Evolutionary conservation across 2,329 filamentous ascomycete genomes (phyloP), one percentile per base, ranked within the genome.

Genomic region (Ciborinia camelliae): DNA sequence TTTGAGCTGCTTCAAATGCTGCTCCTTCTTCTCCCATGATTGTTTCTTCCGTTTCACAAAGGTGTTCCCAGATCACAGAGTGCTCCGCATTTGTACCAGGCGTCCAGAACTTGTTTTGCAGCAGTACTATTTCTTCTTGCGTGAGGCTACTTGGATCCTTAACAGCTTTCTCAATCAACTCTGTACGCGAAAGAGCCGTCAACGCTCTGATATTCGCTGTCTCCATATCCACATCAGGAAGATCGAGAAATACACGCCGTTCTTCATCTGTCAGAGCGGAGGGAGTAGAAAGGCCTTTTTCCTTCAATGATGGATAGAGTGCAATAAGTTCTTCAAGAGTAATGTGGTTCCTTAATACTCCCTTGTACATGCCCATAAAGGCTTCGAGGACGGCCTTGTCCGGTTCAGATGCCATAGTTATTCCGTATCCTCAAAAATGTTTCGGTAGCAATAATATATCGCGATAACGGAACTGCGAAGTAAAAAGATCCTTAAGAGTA

Each of bases 161-260:
- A 43, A 55, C 35, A 45, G 63, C 63, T 54, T 65, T 65, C 47
- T 60, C 54, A 39, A 65, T 61, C 23, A 61, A 57, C 41, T 65
- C 54, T 26, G 18, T 53, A 35, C 55, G 55, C 10, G 63, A 60
- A 35, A 65, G 55, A 60, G 23, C 37, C 12, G 55, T 65, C 39
- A 52, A 55, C 28, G 63, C 47, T 15, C 47, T 45, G 26, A 65
- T 61, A 47, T 65, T 61, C 10, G 54, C 20, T n/a, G 35, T 23
- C 41, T 65, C 63, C 28, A 53, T 60, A 32, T 65, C 63, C 18
- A 26, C 54, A 39, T 61, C 48, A 26, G 63, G 55, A 28, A 65
- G 48, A 51, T 65, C 63, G 37, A 65, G 55, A 26, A 61, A 35
- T 9, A 60, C 3, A 41, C 63, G 55, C n/a, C 55, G 63, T 65